phyloP scores from a whole-genome alignment of 352 stramenopile species.

The Chrysophaeum taylorii region DNA sequence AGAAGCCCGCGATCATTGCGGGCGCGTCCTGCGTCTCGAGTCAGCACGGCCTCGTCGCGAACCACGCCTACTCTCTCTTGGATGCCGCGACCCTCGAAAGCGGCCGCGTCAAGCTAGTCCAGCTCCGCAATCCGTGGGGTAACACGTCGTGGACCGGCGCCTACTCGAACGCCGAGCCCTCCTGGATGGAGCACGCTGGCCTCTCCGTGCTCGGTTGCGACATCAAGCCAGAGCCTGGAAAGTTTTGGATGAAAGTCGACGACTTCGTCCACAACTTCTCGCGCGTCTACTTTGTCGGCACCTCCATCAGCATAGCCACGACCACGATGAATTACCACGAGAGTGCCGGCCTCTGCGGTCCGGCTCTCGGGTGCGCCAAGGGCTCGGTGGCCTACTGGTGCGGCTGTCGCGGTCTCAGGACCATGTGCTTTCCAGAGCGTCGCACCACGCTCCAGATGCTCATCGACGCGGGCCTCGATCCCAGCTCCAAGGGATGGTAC shows the following conservation, averaged over 20 bases:
- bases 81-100: conserved; percentile 2
- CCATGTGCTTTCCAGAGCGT: neutral
- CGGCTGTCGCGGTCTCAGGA: neutral
- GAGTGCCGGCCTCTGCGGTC: neutral
- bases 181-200: neutral
- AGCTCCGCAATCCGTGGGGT: conserved; percentile 19
- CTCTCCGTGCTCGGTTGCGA: neutral
- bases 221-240: neutral
- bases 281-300: neutral
- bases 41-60: neutral
- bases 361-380: neutral
- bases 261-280: neutral
- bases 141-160: conserved; percentile 2
- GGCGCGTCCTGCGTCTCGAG: neutral
- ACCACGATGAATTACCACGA: neutral
- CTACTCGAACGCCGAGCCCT: conserved; percentile 1
- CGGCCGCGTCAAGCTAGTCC: conserved; percentile 12
- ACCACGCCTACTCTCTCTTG: conserved; percentile 18
- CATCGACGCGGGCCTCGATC: neutral
- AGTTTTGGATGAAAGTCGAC: neutral
- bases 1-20: neutral
- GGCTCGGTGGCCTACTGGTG: neutral
- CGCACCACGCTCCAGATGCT: neutral
- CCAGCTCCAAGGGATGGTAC: neutral
- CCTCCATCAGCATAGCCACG: neutral